Evolutionary conservation across 2,329 filamentous ascomycete species (phyloP).

Genomic region (Alternaria brassicae): DNA sequence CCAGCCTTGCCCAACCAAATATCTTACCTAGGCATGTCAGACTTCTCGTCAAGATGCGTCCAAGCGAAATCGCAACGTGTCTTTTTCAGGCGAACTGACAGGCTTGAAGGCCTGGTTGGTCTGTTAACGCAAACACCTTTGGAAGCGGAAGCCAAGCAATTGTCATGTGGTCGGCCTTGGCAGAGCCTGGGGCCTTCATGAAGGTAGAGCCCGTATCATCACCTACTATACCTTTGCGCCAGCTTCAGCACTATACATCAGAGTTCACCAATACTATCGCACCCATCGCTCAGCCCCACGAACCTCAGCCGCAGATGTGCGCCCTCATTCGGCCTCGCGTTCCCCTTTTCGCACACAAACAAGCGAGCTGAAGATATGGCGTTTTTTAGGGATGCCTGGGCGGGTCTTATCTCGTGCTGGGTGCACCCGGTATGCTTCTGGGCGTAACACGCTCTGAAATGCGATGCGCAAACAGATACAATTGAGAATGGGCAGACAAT

Average conservation of each 20-base stretch:
- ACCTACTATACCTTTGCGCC: neutral
- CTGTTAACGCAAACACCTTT: neutral
- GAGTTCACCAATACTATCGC: too few species aligned
- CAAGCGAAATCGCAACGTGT: neutral
- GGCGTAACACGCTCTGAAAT: neutral
- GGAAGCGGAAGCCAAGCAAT: neutral
- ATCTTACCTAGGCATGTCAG: neutral
- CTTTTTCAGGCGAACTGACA: neutral
- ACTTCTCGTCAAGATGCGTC: neutral
- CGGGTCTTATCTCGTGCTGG: neutral
- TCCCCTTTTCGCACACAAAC: neutral
- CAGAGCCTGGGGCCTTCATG: neutral
- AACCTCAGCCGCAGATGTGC: neutral
- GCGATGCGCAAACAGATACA: neutral
- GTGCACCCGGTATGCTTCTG: neutral
- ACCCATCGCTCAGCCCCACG: neutral
- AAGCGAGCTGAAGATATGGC: neutral
- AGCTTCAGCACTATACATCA: neutral
- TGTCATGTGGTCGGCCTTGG: neutral
- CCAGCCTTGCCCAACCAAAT: neutral
- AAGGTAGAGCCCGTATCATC: neutral
- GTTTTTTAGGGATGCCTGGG: neutral
- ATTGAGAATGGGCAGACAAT: too few species aligned
- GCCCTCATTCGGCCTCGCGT: neutral
- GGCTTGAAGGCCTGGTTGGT: neutral